Evolutionary conservation across 2,329 filamentous ascomycete species (phyloP).

Genomic region (Fusarium sp.): DNA sequence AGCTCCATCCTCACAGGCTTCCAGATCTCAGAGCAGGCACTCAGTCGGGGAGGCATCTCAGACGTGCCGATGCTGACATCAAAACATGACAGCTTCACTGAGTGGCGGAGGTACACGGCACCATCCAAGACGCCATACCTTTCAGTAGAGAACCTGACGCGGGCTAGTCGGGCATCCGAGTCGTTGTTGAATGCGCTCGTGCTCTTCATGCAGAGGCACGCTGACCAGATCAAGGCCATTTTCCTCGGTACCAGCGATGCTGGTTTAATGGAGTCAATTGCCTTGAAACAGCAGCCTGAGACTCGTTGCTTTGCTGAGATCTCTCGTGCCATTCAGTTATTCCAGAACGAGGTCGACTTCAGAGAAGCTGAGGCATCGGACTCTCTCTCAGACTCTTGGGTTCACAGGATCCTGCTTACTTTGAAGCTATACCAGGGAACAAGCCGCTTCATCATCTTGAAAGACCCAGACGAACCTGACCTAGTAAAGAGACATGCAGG

Average conservation of each 20-base stretch:
- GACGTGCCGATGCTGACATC: not conserved
- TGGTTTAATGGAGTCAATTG: not conserved
- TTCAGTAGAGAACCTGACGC: not conserved
- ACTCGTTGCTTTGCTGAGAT: conserved; percentile 14
- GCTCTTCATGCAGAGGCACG: not conserved
- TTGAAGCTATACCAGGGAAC: not conserved
- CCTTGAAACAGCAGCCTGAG: not conserved
- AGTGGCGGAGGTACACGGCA: not conserved
- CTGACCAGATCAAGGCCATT: not conserved
- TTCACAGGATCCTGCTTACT: not conserved
- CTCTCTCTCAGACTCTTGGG: not conserved
- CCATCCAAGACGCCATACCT: not conserved
- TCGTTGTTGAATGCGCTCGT: not conserved
- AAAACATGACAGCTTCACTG: not conserved
- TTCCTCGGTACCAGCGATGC: not conserved
- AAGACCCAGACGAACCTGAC: conserved; percentile 16
- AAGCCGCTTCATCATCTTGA: conserved; percentile 1
- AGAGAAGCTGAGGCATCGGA: not conserved
- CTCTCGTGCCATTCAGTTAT: not conserved
- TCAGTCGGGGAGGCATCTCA: not conserved
- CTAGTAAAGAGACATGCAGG: not conserved
- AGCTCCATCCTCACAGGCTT: not conserved
- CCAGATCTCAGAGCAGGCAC: not conserved
- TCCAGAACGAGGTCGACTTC: not conserved
- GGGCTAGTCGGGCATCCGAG: not conserved